These are phyloP conservation scores for Backusella australiensis DNA, from an alignment of 192 early-diverging fungal genomes.

Conservation along the genomic window DNA sequence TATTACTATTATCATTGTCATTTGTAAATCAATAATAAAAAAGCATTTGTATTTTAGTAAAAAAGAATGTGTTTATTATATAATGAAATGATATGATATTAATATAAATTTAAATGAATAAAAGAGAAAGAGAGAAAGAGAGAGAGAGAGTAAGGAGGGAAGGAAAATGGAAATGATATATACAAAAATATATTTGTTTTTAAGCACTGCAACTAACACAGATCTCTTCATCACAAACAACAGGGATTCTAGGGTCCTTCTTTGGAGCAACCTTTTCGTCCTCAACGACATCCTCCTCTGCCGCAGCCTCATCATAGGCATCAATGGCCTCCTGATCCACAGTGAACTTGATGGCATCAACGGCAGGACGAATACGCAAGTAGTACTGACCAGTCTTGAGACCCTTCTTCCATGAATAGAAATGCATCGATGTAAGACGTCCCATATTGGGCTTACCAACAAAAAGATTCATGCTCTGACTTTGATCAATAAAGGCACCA, in stretches of 20 bases:
- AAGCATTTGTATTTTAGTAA: not conserved
- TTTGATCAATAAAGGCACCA: constrained; percentile 97
- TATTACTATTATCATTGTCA: not conserved
- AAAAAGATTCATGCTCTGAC: constrained; percentile 93
- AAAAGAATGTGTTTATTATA: not conserved
- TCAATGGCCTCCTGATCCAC: constrained; percentile 6
- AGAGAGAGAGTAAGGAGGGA: too few species aligned
- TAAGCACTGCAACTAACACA: constrained; percentile 14
- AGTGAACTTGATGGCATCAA: constrained; percentile 83
- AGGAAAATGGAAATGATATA: not conserved
- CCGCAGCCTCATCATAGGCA: not conserved
- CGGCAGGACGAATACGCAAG: constrained; percentile 90
- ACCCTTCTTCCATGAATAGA: constrained; percentile 97
- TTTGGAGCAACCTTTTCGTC: not conserved
- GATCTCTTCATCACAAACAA: constrained; percentile 8
- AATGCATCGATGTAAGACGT: constrained; percentile 96
- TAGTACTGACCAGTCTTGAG: constrained; percentile 99
- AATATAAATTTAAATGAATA: not conserved
- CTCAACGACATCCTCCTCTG: not conserved
- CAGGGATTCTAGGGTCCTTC: not conserved
- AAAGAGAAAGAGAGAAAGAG: too few species aligned
- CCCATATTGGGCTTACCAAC: constrained; percentile 89
- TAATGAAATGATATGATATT: not conserved
- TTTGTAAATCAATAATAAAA: not conserved
- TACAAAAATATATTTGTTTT: not conserved